phyloP scores from a whole-genome alignment of 225 moss, liverwort and hornwort genomes.

The Antitrichia curtipendula region DNA sequence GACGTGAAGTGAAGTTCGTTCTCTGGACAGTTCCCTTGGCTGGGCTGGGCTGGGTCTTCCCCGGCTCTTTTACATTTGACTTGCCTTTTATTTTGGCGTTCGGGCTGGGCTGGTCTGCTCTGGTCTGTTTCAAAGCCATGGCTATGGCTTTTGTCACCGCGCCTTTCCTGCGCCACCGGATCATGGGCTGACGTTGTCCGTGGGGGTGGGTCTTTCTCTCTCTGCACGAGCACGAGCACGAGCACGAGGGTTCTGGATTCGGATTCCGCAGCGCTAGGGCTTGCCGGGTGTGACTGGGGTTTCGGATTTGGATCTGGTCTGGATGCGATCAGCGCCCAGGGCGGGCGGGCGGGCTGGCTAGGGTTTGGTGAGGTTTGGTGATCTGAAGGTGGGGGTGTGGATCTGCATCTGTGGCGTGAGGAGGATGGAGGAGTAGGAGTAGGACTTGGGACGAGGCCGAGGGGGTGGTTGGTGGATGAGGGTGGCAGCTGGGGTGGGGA shows the following conservation, averaged over 20 bases:
- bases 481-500: background rate
- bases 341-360: background rate
- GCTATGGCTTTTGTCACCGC: background rate
- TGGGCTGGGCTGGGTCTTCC: background rate
- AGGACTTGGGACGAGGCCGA: background rate
- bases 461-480: slow-evolving; percentile 1
- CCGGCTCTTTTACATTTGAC: background rate
- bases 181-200: background rate
- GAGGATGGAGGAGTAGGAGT: background rate
- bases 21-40: background rate
- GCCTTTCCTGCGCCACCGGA: background rate
- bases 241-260: background rate
- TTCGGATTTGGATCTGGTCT: background rate
- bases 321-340: background rate
- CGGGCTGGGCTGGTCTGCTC: background rate
- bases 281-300: background rate
- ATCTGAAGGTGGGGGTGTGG: background rate
- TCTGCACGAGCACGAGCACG: background rate
- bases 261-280: background rate
- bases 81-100: background rate
- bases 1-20: background rate
- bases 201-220: background rate
- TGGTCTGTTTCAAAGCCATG: background rate
- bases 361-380: background rate
- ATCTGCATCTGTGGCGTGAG: background rate